These are phyloP conservation scores for Salvia splendens DNA, from an alignment of 257 asterid species.

Conservation along the genomic window DNA sequence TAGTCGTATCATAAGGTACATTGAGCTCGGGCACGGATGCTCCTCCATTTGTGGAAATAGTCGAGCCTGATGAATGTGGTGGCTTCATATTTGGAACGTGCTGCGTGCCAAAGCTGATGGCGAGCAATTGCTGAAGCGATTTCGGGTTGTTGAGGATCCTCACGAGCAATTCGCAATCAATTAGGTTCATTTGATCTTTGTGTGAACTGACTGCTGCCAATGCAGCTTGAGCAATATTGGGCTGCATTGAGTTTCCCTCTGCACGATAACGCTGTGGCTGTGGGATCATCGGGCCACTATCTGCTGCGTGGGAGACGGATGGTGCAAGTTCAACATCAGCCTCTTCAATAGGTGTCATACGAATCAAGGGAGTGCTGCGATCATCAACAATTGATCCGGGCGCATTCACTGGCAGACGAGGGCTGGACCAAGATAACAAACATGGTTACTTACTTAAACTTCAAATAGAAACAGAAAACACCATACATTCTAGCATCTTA, in stretches of 20 bases:
- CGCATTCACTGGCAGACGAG: background rate
- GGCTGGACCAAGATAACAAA: conserved; percentile 4
- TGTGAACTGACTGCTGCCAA: background rate
- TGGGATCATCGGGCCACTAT: background rate
- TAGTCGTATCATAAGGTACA: background rate
- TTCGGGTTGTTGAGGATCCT: conserved; percentile 9
- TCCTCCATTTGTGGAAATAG: background rate
- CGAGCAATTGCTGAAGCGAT: background rate
- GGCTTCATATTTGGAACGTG: background rate
- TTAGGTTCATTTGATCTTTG: background rate
- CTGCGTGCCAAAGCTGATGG: background rate
- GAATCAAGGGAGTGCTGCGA: background rate
- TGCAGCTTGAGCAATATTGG: background rate
- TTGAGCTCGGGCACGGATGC: background rate
- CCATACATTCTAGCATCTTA: background rate
- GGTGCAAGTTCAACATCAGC: background rate
- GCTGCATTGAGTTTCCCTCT: background rate
- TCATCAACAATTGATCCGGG: background rate
- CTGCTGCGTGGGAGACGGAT: background rate
- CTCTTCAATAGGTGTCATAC: background rate
- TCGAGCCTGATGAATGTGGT: background rate
- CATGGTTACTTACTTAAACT: background rate
- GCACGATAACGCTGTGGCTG: background rate
- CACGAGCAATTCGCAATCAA: background rate
- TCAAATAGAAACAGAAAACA: background rate